A percentile compares a stretch with the other conserved stretches of the same genome.
Evolutionary conservation across 257 asterid species (phyloP).

Genomic region (Perilla frutescens): DNA sequence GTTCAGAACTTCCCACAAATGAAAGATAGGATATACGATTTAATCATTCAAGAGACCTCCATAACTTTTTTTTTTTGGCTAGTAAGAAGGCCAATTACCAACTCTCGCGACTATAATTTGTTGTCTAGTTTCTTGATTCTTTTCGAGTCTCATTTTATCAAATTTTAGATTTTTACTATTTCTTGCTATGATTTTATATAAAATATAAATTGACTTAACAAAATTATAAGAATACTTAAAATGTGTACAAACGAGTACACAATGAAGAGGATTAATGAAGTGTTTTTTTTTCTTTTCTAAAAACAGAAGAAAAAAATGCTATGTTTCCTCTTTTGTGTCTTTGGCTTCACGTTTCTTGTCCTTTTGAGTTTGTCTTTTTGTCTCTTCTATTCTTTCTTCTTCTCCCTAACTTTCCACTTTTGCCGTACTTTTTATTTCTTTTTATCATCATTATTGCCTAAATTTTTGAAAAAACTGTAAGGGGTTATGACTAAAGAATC

Average conservation of each 20-base stretch:
- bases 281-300: too few relatives aligned
- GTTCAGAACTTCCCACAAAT: too few relatives aligned
- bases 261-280: not conserved
- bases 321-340: not conserved
- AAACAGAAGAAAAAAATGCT: too few relatives aligned
- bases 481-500: slow-evolving; percentile 12
- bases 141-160: not conserved
- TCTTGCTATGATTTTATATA: not conserved
- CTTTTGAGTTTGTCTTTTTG: slow-evolving; percentile 40
- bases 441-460: slow-evolving; percentile 31
- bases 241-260: too few relatives aligned
- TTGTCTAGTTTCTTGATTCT: not conserved
- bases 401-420: slow-evolving; percentile 22
- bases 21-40: too few relatives aligned
- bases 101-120: too few relatives aligned
- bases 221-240: not conserved
- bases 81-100: too few relatives aligned
- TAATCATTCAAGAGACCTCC: too few relatives aligned
- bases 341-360: slow-evolving; percentile 38
- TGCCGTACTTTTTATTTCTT: not conserved
- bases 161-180: not conserved
- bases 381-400: slow-evolving; percentile 34
- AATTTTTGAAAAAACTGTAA: slow-evolving; percentile 22
- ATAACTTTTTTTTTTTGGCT: too few relatives aligned
- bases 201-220: not conserved